phyloP scores from a whole-genome alignment of 2,329 filamentous ascomycete species.

The Apiospora aurea region DNA sequence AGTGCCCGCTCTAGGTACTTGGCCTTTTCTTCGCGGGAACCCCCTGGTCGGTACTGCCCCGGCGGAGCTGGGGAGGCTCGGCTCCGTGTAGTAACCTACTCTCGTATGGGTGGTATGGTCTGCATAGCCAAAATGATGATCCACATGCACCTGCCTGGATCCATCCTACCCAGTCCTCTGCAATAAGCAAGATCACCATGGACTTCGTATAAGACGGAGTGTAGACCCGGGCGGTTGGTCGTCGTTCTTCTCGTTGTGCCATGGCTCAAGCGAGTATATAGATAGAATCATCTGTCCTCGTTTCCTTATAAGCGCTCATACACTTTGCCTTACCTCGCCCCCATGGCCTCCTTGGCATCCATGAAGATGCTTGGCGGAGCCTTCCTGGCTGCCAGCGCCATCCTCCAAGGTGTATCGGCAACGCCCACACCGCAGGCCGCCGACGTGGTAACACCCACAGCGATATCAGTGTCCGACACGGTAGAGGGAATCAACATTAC shows the following conservation, averaged over 20 bases:
- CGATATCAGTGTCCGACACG: background rate
- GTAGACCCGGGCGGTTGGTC: background rate
- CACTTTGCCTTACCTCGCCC: background rate
- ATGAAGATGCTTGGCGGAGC: constrained; percentile 16
- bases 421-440: constrained; percentile 5
- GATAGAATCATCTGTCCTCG: background rate
- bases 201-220: constrained; percentile 2
- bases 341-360: background rate
- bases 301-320: background rate
- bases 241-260: background rate
- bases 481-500: background rate
- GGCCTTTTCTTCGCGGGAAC: background rate
- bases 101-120: background rate
- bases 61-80: background rate
- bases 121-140: constrained; percentile 7
- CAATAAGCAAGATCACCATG: constrained; percentile 9
- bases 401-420: constrained; percentile 13
- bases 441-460: constrained; percentile 16
- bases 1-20: background rate
- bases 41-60: constrained; percentile 13
- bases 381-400: constrained; percentile 19
- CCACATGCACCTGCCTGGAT: background rate
- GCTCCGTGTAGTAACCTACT: background rate
- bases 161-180: background rate
- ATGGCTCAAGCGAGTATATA: constrained; percentile 12